These are phyloP conservation scores for Coriaria nepalensis DNA, from an alignment of 306 rosid genomes.

Conservation along the genomic window DNA sequence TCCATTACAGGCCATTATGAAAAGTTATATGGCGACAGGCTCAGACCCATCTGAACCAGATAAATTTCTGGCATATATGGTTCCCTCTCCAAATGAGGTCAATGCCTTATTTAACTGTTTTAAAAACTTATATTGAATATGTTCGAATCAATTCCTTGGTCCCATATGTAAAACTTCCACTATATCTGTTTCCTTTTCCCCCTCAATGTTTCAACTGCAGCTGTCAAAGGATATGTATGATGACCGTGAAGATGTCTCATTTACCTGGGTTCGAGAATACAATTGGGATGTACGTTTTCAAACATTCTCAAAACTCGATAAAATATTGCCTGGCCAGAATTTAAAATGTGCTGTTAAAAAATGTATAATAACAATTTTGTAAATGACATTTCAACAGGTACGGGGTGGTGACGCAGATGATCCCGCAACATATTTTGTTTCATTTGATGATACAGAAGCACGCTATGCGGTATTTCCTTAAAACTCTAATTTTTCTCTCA, in stretches of 20 bases:
- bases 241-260: slow-evolving; percentile 68
- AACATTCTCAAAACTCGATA: not conserved
- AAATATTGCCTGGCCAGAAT: too few relatives aligned
- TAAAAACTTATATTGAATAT: too few relatives aligned
- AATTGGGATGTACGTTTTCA: slow-evolving; percentile 67
- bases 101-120: too few relatives aligned
- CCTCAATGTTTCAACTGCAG: slow-evolving; percentile 27
- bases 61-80: slow-evolving; percentile 91
- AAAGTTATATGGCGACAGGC: slow-evolving; percentile 63
- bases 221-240: slow-evolving; percentile 76
- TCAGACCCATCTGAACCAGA: slow-evolving; percentile 69
- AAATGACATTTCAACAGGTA: slow-evolving; percentile 32
- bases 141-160: not conserved
- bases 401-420: slow-evolving; percentile 79
- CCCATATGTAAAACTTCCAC: not conserved
- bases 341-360: too few relatives aligned
- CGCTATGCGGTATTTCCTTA: slow-evolving; percentile 58
- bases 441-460: slow-evolving; percentile 77
- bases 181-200: slow-evolving; percentile 1
- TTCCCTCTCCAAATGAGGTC: slow-evolving; percentile 87
- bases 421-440: slow-evolving; percentile 68
- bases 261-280: slow-evolving; percentile 90
- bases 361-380: not conserved
- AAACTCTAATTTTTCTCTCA: slow-evolving; percentile 5
- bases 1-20: slow-evolving; percentile 68